Percentiles rank a stretch among this genome's conserved stretches.
Conservation (phyloP, 2,329 filamentous ascomycete species). For the Gnomoniopsis smithogilvyi region DNA sequence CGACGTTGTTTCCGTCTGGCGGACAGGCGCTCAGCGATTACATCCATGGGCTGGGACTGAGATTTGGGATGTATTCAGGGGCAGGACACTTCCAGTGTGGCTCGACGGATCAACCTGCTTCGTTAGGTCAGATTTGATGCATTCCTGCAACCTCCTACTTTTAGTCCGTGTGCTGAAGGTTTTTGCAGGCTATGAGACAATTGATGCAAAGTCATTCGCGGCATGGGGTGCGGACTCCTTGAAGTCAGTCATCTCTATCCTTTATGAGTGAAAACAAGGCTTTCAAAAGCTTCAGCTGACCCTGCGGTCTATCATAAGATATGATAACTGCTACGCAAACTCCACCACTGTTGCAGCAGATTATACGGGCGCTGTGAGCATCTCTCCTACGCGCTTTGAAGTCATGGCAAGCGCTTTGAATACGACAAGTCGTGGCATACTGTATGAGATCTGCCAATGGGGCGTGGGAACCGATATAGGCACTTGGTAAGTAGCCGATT, state of each 20-base stretch:
- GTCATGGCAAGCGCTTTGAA: conserved; percentile 43
- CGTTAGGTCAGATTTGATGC: conserved; percentile 32
- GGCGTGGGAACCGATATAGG: conserved; percentile 45
- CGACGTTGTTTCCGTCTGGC: conserved; percentile 46
- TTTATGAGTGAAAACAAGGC: no score
- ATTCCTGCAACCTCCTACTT: neutral
- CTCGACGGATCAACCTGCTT: conserved; percentile 38
- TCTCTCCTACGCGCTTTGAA: conserved; percentile 38
- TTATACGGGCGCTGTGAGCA: conserved; percentile 33
- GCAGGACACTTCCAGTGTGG: conserved; percentile 43
- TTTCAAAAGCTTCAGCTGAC: neutral
- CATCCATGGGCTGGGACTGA: conserved; percentile 44
- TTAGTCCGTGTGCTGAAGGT: neutral
- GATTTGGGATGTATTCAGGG: conserved; percentile 55
- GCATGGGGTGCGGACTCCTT: conserved; percentile 46
- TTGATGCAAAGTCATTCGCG: conserved; percentile 37
- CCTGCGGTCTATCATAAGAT: conserved; percentile 24
- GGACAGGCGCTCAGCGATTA: conserved; percentile 46
- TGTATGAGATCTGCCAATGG: conserved; percentile 53
- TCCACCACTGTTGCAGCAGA: conserved; percentile 40
- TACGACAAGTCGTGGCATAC: conserved; percentile 35
- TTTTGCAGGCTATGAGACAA: conserved; percentile 35
- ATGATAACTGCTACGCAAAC: conserved; percentile 47
- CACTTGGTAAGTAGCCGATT: conserved; percentile 32
- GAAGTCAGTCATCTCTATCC: conserved; percentile 38